Evolutionary conservation across 495 filamentous ascomycete genomes (phyloP).

Genomic region (Penicillium paradoxum): DNA sequence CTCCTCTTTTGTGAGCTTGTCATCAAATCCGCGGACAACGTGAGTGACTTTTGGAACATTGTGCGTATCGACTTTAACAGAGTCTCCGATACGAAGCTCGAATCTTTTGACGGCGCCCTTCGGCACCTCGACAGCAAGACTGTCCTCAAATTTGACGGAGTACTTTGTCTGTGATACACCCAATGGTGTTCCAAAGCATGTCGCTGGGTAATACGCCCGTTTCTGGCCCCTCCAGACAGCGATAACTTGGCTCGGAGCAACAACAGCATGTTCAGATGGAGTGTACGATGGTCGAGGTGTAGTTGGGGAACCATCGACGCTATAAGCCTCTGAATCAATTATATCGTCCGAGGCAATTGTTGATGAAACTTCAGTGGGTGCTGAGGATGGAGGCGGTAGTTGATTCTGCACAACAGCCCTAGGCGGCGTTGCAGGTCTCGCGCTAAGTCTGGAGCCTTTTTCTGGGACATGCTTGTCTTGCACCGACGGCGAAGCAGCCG

Average conservation of each 20-base stretch:
- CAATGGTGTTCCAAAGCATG: constrained; percentile 41
- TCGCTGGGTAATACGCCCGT: constrained; percentile 48
- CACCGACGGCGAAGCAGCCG: constrained; percentile 6
- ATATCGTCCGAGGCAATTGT: constrained; percentile 11
- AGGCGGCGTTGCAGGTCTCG: constrained; percentile 4
- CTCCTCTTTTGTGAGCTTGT: constrained; percentile 35
- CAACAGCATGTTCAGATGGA: constrained; percentile 8
- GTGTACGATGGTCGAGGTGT: constrained; percentile 5
- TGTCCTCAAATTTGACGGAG: constrained; percentile 46
- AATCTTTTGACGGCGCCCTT: constrained; percentile 42
- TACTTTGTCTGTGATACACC: constrained; percentile 37
- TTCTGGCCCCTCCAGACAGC: constrained; percentile 48
- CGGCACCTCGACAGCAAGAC: constrained; percentile 37
- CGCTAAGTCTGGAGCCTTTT: constrained; percentile 1
- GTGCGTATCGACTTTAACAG: constrained; percentile 47
- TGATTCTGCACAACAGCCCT: constrained; percentile 9
- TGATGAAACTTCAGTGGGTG: constrained; percentile 12
- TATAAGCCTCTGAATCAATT: constrained; percentile 5
- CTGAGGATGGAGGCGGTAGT: constrained; percentile 10
- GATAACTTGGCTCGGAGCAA: constrained; percentile 47
- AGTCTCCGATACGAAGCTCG: constrained; percentile 45
- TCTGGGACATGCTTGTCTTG: constrained; percentile 10
- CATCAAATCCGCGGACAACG: constrained; percentile 40
- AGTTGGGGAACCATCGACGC: constrained; percentile 9
- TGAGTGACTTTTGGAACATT: constrained; percentile 44